Evolutionary conservation across 139 green algal genomes (phyloP), one percentile per base, ranked within the genome.

Genomic region (Closterium sp.): DNA sequence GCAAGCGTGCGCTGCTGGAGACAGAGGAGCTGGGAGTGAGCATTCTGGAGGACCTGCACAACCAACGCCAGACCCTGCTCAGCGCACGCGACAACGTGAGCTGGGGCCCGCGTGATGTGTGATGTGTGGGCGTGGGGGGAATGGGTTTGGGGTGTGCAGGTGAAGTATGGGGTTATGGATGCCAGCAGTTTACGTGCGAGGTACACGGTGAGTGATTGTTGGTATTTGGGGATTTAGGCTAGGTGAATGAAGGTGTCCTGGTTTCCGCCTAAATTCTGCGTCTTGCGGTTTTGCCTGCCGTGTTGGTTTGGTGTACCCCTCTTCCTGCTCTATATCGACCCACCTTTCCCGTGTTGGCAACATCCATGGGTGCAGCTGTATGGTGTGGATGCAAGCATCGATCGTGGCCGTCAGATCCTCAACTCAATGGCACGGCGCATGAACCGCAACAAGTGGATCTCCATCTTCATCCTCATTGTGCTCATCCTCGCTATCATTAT

Each of bases 11-110:
- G 66, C 64, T 95, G 36, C 32, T 95, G 12, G 94, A 95, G 91
- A 95, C 94, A 84, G 96, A 99, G 97, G 98, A 99, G 91, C 94
- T 99, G 30, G 98, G 98, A 19, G 96, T 97, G 3, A 96, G 85
- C 91, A 98, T 99, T 84, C 93, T 99, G 83, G 90, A 96, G 81
- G 96, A 99, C 95, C 95, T 99, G 38, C 96, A 98, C 64, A 90
- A 96, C 31, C 98, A 99, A 91, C 95, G 98, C 4, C 95, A 99
- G 94, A 98, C 97, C 4, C 99, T 99, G 91, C 36, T 96, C 33
- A 95, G 96, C 90, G 95, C 97, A 32, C 96, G 96, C 35, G 96
- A 98, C 93, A 97, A 96, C 35, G 91, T 94, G 84, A 93, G 90
- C 34, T 38, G 43, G 3, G 43, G 38, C 38, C n/a, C n/a, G n/a